phyloP scores from a whole-genome alignment of 306 rosid species.

The Glycine latifolia region DNA sequence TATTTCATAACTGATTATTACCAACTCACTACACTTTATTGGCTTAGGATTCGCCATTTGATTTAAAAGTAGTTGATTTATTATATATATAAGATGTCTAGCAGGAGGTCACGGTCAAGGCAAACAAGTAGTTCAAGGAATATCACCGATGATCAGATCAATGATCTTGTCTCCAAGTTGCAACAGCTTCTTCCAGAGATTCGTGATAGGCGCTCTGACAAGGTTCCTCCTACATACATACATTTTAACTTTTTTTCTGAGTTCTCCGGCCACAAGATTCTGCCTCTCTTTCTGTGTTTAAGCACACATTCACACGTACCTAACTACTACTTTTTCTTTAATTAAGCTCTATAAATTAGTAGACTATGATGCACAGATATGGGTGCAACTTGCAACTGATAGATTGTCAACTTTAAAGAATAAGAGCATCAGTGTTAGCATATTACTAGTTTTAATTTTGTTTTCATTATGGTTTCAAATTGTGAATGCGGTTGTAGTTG shows the following conservation, averaged over 20 bases:
- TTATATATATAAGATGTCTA: slow-evolving; percentile 42
- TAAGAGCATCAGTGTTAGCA: not conserved
- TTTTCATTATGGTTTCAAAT: not conserved
- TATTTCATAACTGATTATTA: not conserved
- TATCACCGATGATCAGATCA: slow-evolving; percentile 93
- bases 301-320: not conserved
- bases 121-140: slow-evolving; percentile 78
- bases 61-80: not conserved
- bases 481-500: not conserved
- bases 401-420: not conserved
- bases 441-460: not conserved
- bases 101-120: slow-evolving; percentile 67
- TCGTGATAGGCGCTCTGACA: slow-evolving; percentile 79
- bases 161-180: slow-evolving; percentile 91
- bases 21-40: not conserved
- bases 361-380: too few relatives aligned
- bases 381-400: not conserved
- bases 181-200: slow-evolving; percentile 97
- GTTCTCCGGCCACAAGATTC: not conserved
- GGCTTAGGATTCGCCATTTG: too few relatives aligned
- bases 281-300: not conserved
- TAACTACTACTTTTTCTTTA: too few relatives aligned
- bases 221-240: slow-evolving; percentile 56
- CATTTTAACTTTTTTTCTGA: not conserved
- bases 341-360: not conserved